Conservation (phyloP, 2,329 filamentous ascomycete species). For the Knoxdaviesia capensis region DNA sequence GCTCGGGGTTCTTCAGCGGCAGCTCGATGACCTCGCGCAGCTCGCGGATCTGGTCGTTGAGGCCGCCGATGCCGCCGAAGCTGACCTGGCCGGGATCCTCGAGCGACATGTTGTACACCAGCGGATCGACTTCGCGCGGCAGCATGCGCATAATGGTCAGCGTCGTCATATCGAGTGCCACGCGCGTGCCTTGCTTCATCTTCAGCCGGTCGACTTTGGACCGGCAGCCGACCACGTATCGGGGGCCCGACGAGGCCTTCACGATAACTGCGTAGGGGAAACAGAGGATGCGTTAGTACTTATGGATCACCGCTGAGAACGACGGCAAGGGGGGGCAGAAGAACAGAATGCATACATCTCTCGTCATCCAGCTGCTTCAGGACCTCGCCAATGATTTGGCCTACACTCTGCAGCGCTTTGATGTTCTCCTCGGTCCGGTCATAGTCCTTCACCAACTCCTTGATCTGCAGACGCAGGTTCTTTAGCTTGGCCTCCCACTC, state of each 20-base stretch:
- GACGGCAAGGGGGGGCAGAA: slow-evolving; percentile 1
- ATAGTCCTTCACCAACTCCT: slow-evolving; percentile 83
- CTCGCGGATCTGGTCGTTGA: slow-evolving; percentile 97
- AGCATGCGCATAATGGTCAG: slow-evolving; percentile 99
- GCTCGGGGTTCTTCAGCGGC: slow-evolving; percentile 93
- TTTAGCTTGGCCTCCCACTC: slow-evolving; percentile 99
- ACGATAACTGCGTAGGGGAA: slow-evolving; percentile 54
- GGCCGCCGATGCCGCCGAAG: slow-evolving; percentile 89
- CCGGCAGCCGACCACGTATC: slow-evolving; percentile 95
- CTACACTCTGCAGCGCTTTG: slow-evolving; percentile 96
- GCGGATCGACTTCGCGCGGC: slow-evolving; percentile 88
- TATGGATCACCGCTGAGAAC: not conserved
- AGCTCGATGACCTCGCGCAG: slow-evolving; percentile 94
- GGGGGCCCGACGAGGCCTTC: slow-evolving; percentile 88
- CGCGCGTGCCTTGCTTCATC: slow-evolving; percentile 93
- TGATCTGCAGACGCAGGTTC: slow-evolving; percentile 82
- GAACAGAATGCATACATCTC: slow-evolving; percentile 47
- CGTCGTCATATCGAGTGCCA: slow-evolving; percentile 97
- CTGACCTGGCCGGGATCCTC: slow-evolving; percentile 96
- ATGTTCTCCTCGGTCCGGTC: slow-evolving; percentile 98
- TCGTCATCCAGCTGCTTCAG: slow-evolving; percentile 98
- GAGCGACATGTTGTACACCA: slow-evolving; percentile 99
- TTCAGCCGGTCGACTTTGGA: slow-evolving; percentile 96
- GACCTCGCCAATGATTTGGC: slow-evolving; percentile 97
- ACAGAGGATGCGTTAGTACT: not conserved